Conservation (phyloP, 441 rosid genomes). For the Erodium chrysanthum region DNA sequence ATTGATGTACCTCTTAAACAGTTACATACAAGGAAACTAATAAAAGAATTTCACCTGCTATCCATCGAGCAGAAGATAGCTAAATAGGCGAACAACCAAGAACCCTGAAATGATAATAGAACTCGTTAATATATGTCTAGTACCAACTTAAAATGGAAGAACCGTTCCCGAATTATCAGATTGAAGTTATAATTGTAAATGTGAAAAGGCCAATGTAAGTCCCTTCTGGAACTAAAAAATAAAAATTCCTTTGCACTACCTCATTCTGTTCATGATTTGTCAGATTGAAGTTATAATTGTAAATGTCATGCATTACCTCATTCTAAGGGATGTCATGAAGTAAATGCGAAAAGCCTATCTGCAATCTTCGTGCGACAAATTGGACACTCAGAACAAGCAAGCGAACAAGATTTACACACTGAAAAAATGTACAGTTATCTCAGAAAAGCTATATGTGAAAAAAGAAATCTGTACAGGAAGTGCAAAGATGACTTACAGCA, state of each 20-base stretch:
- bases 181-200: no score
- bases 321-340: conserved; percentile 49
- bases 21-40: conserved; percentile 20
- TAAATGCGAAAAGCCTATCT: conserved; percentile 85
- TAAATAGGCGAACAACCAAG: conserved; percentile 16
- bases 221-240: no score
- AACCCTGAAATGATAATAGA: conserved; percentile 32
- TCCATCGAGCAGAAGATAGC: conserved; percentile 20
- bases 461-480: neutral
- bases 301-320: conserved; percentile 28
- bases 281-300: no score
- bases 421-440: conserved; percentile 22
- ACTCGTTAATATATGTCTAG: neutral
- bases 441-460: no score
- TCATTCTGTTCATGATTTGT: no score
- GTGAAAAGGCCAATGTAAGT: neutral
- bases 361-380: conserved; percentile 86
- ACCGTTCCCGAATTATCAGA: no score
- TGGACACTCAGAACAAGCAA: conserved; percentile 96
- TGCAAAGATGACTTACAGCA: conserved; percentile 51
- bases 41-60: conserved; percentile 44
- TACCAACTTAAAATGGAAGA: neutral
- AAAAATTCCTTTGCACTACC: no score
- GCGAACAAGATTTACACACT: conserved; percentile 97
- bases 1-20: conserved; percentile 24